Percentiles rank a stretch among this genome's conserved stretches.
These are phyloP conservation scores for Dunaliella primolecta DNA, from an alignment of 139 green algal genomes.

Conservation along the genomic window DNA sequence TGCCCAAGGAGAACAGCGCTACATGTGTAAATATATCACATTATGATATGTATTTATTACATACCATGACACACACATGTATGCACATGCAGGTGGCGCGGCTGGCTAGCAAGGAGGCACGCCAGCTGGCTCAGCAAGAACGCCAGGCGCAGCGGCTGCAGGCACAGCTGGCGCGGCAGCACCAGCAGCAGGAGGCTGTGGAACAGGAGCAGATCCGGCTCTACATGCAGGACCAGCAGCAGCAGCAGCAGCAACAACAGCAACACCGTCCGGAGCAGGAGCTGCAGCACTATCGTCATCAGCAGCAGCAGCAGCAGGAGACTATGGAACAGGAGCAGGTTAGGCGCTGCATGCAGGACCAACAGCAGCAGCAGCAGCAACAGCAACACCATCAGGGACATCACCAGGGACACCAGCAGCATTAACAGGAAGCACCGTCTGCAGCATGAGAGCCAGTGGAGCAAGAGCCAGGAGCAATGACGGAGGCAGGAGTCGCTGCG, in stretches of 20 bases:
- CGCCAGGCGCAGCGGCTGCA: not conserved
- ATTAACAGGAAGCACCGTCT: not conserved
- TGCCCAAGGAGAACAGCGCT: too few relatives aligned
- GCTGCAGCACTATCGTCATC: not conserved
- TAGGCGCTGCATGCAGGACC: not conserved
- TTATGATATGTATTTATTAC: too few relatives aligned
- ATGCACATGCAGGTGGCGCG: not conserved
- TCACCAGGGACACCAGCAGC: not conserved
- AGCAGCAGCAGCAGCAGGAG: not conserved
- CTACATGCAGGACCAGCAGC: not conserved
- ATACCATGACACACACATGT: not conserved
- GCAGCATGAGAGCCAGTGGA: too few relatives aligned
- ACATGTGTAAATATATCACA: too few relatives aligned
- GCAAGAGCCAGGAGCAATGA: too few relatives aligned
- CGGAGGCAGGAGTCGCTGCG: too few relatives aligned
- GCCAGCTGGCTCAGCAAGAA: not conserved
- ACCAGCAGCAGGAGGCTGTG: not conserved
- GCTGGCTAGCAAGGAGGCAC: not conserved
- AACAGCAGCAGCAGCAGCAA: not conserved
- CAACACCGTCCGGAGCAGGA: not conserved
- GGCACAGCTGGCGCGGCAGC: not conserved
- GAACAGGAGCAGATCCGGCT: not conserved
- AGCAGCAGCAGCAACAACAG: not conserved
- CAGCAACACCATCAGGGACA: not conserved
- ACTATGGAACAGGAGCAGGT: not conserved